Evolutionary conservation across 345 rosid genomes (phyloP).

Genomic region (Dovyalis caffra): DNA sequence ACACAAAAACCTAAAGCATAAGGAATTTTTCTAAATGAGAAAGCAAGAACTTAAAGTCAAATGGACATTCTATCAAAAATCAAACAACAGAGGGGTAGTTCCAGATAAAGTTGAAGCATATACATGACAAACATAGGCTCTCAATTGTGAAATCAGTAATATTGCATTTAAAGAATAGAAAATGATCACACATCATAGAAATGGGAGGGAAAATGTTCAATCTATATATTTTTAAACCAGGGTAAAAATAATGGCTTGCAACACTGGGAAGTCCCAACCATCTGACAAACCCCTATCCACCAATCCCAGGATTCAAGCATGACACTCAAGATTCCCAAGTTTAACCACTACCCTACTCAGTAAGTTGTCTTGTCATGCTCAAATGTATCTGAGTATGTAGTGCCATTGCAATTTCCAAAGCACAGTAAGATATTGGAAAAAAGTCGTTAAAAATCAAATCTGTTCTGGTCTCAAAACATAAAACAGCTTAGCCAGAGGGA

Average conservation of each 20-base stretch:
- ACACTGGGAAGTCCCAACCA: too few species aligned
- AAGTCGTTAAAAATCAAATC: not conserved
- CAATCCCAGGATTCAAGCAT: too few species aligned
- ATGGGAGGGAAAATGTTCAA: slow-evolving; percentile 4
- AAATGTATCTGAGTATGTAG: too few species aligned
- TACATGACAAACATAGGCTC: not conserved
- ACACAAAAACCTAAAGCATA: not conserved
- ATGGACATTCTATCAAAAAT: not conserved
- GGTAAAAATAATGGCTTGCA: not conserved
- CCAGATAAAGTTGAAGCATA: not conserved
- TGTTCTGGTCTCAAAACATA: not conserved
- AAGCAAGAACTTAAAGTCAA: not conserved
- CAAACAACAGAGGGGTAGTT: not conserved
- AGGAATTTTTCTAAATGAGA: not conserved
- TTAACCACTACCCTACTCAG: too few species aligned
- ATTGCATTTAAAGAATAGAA: not conserved
- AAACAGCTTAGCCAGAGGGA: not conserved
- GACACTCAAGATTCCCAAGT: too few species aligned
- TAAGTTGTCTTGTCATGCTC: too few species aligned
- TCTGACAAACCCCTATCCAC: too few species aligned
- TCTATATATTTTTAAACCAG: not conserved
- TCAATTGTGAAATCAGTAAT: not conserved
- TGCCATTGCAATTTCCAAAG: too few species aligned
- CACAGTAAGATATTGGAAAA: not conserved
- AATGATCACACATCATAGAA: not conserved